These are phyloP conservation scores for Pyracantha coccinea DNA, from an alignment of 331 rosid genomes.

Conservation along the genomic window DNA sequence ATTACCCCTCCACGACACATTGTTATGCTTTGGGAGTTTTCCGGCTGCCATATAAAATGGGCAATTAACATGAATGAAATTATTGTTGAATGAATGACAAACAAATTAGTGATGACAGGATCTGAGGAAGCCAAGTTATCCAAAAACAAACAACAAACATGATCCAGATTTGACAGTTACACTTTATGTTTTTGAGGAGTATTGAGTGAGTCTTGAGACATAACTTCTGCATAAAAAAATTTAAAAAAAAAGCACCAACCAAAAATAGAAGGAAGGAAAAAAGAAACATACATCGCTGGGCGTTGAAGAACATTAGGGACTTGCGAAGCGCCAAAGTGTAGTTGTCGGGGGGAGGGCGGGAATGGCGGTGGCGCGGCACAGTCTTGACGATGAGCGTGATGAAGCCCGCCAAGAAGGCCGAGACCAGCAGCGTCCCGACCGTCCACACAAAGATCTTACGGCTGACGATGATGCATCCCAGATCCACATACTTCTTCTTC, in stretches of 20 bases:
- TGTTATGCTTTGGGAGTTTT: slow-evolving; percentile 82
- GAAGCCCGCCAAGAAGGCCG: slow-evolving; percentile 70
- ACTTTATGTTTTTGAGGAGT: not conserved
- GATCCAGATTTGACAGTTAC: not conserved
- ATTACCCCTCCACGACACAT: slow-evolving; percentile 96
- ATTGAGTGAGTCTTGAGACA: not conserved
- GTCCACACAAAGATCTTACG: slow-evolving; percentile 96
- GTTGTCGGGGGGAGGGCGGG: slow-evolving; percentile 70
- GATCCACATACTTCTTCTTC: slow-evolving; percentile 98
- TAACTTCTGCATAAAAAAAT: too few species aligned
- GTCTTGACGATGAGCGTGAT: slow-evolving; percentile 73
- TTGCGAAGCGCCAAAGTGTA: slow-evolving; percentile 92
- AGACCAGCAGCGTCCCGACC: slow-evolving; percentile 43
- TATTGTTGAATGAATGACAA: not conserved
- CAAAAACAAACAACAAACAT: not conserved
- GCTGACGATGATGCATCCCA: slow-evolving; percentile 89
- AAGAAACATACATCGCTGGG: slow-evolving; percentile 51
- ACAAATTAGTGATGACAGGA: not conserved
- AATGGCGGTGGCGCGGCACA: slow-evolving; percentile 69
- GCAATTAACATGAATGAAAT: not conserved
- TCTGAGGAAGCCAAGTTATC: not conserved
- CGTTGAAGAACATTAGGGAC: slow-evolving; percentile 97
- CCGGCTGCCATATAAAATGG: slow-evolving; percentile 46
- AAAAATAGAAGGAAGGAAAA: not conserved
- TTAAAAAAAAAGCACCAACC: not conserved